Percentiles rank a stretch among this genome's conserved stretches.
Conservation (phyloP, 192 early-diverging fungal species). For the Pecoramyces ruminantium region DNA sequence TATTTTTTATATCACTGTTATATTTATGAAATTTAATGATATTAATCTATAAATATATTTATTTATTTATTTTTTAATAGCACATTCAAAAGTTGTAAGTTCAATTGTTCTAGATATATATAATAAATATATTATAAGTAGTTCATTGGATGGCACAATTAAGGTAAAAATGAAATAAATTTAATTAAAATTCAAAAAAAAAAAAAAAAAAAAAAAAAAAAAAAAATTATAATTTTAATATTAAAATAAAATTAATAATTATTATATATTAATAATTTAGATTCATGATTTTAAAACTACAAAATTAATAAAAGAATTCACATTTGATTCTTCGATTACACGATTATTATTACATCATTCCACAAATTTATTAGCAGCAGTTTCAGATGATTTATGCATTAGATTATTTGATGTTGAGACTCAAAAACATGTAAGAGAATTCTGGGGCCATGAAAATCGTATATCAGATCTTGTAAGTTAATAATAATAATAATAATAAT, state of each 20-base stretch:
- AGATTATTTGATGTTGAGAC: constrained; percentile 79
- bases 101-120: constrained; percentile 58
- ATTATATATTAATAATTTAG: constrained; percentile 10
- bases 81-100: constrained; percentile 65
- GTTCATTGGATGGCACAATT: constrained; percentile 62
- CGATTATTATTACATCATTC: constrained; percentile 45
- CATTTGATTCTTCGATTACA: constrained; percentile 46
- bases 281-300: constrained; percentile 73
- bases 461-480: constrained; percentile 67
- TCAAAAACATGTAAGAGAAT: constrained; percentile 63
- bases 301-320: constrained; percentile 37
- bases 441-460: constrained; percentile 69
- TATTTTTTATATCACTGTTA: too few species aligned
- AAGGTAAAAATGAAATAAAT: constrained; percentile 48
- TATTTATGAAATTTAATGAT: too few species aligned
- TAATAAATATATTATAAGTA: constrained; percentile 55
- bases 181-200: too few species aligned
- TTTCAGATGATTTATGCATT: constrained; percentile 73
- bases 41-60: too few species aligned
- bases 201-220: too few species aligned
- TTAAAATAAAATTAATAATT: too few species aligned
- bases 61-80: too few species aligned
- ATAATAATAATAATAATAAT: constrained; percentile 2
- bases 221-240: too few species aligned
- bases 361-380: constrained; percentile 59